Base-by-base conservation (phyloP, 2,329 filamentous ascomycete genomes). In the Coleophoma crateriformis region DNA sequence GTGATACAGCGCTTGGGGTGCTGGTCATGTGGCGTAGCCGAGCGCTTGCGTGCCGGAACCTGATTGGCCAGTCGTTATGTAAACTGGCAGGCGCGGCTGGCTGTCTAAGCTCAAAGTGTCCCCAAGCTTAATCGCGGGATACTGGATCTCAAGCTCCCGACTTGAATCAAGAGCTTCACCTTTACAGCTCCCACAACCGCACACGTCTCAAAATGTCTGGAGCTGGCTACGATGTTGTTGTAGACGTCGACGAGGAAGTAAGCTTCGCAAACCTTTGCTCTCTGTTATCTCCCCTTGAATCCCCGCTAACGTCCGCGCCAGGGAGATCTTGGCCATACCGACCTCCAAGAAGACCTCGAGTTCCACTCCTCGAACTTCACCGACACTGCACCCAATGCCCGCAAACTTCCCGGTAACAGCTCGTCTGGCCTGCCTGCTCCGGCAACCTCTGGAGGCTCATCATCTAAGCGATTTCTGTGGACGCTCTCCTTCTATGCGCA, bases 291-390 rank as follows among this genome's bases (percentile, higher is more conserved):
- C 27, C 27, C 27, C 27, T 27, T 27, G 27, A 27, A 7, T 27
- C 27, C 27, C 27, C 27, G 27, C 27, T 27, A 27, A 27, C 27
- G 27, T 59, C 54, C 15, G 35, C 35, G 15, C 6, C 67, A 97
- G 91, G 92, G 92, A 64, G 94, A 99, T 72, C 84, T 99, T 67
- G 94, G 94, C 63, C 91, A 96, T 72, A 99, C 94, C 50, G 94
- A 99, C 70, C 86, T 99, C 20, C 90, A 96, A 76, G 92, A 96
- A 70, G 94, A 97, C 72, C 90, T 99, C 68, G 94, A 97, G 79
- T 99, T 99, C 75, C 94, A 99, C 78, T 88, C 84, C 65, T 96
- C 91, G 58, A 82, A 88, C 74, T 95, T 95, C 70, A 82, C 83
- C 50, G 64, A 67, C 20, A 65, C 76, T 65, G 63, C 76, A 58